Percentiles rank a stretch among this genome's conserved stretches.
phyloP scores from a whole-genome alignment of 2,329 filamentous ascomycete genomes.

The Pseudogymnoascus sp. region DNA sequence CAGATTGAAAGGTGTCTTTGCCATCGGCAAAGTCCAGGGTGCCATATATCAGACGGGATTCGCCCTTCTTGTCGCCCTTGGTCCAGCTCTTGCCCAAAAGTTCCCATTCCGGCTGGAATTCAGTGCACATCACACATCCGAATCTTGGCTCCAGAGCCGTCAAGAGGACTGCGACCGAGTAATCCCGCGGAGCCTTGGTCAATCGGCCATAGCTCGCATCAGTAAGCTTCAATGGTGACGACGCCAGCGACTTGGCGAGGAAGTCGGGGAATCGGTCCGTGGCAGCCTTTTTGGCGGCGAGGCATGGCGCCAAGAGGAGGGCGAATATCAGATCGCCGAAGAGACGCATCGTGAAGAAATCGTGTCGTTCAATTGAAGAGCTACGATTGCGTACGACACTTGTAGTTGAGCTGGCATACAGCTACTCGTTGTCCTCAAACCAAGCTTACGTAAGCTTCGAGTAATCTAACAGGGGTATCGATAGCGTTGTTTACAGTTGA shows the following conservation, averaged over 20 bases:
- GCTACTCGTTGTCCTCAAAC: constrained; percentile 6
- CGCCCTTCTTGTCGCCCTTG: constrained; percentile 68
- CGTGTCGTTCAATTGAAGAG: constrained; percentile 7
- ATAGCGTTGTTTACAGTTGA: constrained; percentile 3
- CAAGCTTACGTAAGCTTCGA: not conserved
- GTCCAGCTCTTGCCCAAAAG: constrained; percentile 78
- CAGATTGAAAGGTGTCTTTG: constrained; percentile 76
- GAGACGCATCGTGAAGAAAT: constrained; percentile 54
- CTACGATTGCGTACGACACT: not conserved
- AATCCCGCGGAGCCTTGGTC: constrained; percentile 71
- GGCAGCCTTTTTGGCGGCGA: constrained; percentile 56
- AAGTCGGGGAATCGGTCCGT: constrained; percentile 62
- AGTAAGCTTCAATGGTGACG: constrained; percentile 65
- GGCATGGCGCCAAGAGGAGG: constrained; percentile 49
- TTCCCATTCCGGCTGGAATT: constrained; percentile 94
- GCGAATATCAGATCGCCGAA: constrained; percentile 54
- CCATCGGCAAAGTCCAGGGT: constrained; percentile 85
- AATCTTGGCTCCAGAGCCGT: constrained; percentile 79
- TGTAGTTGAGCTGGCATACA: constrained; percentile 6
- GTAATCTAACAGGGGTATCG: constrained; percentile 1
- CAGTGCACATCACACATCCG: constrained; percentile 75
- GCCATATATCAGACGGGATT: constrained; percentile 67
- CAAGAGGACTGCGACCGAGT: constrained; percentile 71
- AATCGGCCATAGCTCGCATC: constrained; percentile 68
- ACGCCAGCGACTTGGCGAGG: constrained; percentile 56